Evolutionary conservation across 345 rosid species (phyloP).

Genomic region (Dovyalis caffra): DNA sequence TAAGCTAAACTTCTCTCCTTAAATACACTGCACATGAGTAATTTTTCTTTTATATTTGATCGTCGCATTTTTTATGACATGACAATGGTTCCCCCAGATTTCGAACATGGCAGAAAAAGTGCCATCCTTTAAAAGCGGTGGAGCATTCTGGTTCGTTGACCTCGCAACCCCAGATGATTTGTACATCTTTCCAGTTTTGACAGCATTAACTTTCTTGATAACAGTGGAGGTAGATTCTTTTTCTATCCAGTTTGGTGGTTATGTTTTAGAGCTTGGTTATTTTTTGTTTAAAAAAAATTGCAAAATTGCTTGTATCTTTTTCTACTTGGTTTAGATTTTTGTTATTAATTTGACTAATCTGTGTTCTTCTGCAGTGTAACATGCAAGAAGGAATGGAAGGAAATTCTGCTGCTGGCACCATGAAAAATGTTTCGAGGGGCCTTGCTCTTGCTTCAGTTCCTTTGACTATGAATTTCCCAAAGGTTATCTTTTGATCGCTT

Average conservation of each 20-base stretch:
- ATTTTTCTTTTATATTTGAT: not conserved
- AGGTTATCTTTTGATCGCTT: constrained; percentile 37
- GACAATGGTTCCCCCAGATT: constrained; percentile 39
- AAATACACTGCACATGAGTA: not conserved
- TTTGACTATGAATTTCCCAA: constrained; percentile 67
- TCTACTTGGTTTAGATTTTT: not conserved
- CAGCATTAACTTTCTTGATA: constrained; percentile 61
- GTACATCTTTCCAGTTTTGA: constrained; percentile 65
- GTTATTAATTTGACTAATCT: constrained; percentile 8
- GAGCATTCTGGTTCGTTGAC: constrained; percentile 80
- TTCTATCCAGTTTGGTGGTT: not conserved
- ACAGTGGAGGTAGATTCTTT: constrained; percentile 70
- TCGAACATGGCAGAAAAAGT: constrained; percentile 85
- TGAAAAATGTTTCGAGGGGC: constrained; percentile 57
- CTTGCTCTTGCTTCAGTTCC: constrained; percentile 72
- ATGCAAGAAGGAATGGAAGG: constrained; percentile 95
- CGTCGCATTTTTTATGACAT: not conserved
- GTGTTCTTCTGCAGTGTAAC: constrained; percentile 47
- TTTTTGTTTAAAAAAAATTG: not conserved
- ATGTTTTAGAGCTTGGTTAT: constrained; percentile 1
- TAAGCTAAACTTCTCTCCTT: constrained; percentile 36
- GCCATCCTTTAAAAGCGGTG: constrained; percentile 79
- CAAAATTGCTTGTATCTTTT: not conserved
- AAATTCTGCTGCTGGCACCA: constrained; percentile 51
- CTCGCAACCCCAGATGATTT: constrained; percentile 70